Conservation (phyloP, 371 early-diverging fungal genomes). For the Smittium mucronatum region DNA sequence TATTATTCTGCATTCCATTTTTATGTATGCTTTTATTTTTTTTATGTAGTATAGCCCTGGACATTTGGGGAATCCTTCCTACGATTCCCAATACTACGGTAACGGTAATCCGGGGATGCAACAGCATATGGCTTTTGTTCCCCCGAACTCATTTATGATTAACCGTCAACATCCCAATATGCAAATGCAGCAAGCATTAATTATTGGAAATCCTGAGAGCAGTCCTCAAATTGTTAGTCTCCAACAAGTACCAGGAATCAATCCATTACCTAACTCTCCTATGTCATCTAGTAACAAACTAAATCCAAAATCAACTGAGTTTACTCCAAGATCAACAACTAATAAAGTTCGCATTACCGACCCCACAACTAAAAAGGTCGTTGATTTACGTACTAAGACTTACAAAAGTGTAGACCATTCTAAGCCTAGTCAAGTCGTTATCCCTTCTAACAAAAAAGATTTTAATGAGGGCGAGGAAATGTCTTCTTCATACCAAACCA, state of each 20-base stretch:
- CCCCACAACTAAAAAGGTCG: slow-evolving; percentile 54
- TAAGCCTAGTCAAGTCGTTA: not conserved
- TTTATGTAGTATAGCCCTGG: not conserved
- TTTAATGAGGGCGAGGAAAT: slow-evolving; percentile 23
- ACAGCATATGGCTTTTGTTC: slow-evolving; percentile 7
- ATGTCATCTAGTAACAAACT: slow-evolving; percentile 22
- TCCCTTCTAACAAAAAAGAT: slow-evolving; percentile 13
- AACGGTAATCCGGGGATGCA: not conserved
- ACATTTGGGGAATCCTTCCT: not conserved
- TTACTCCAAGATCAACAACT: slow-evolving; percentile 32
- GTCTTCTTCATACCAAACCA: not conserved
- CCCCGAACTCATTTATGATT: not conserved
- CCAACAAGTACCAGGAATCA: slow-evolving; percentile 11
- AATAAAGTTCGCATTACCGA: slow-evolving; percentile 59
- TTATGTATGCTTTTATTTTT: not conserved
- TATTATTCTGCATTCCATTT: not conserved
- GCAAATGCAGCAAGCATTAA: slow-evolving; percentile 7
- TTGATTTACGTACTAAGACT: slow-evolving; percentile 37
- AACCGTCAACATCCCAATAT: not conserved
- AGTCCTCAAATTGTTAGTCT: not conserved
- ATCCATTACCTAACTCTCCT: slow-evolving; percentile 17
- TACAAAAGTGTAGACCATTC: not conserved
- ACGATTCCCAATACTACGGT: slow-evolving; percentile 2
- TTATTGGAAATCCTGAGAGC: not conserved
- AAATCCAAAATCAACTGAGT: slow-evolving; percentile 25